Conservation (phyloP, 768 basidiomycete genomes). For the Pulveroboletus sp. region DNA sequence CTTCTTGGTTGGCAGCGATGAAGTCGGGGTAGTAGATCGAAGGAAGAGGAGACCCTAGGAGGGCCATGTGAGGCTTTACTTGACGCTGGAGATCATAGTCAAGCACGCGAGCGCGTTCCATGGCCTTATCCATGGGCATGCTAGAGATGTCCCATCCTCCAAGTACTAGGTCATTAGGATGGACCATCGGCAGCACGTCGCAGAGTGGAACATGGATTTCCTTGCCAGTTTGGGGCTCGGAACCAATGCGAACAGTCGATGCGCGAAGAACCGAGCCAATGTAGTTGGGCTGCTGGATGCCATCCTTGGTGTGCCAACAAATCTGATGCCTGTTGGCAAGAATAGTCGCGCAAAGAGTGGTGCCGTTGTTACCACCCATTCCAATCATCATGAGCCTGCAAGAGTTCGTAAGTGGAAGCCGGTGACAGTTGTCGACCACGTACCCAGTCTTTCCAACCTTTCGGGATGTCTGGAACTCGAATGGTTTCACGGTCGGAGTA, state of each 20-base stretch:
- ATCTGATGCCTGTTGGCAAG: constrained; percentile 96
- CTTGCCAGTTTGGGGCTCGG: constrained; percentile 74
- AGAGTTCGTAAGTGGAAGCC: background rate
- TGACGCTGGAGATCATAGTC: constrained; percentile 98
- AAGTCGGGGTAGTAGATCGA: constrained; percentile 98
- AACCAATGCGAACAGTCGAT: constrained; percentile 90
- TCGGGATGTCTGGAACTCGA: constrained; percentile 88
- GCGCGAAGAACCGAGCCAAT: constrained; percentile 96
- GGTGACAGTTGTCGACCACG: constrained; percentile 29
- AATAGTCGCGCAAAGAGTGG: constrained; percentile 90
- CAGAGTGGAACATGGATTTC: constrained; percentile 92
- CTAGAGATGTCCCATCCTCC: constrained; percentile 99
- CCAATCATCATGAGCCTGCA: constrained; percentile 94
- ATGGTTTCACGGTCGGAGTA: constrained; percentile 75
- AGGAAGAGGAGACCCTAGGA: constrained; percentile 80
- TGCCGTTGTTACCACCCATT: constrained; percentile 95
- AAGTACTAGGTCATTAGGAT: constrained; percentile 96
- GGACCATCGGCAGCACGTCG: constrained; percentile 94
- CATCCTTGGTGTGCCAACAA: constrained; percentile 90
- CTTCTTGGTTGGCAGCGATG: constrained; percentile 96
- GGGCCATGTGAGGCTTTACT: constrained; percentile 81
- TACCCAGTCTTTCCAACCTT: constrained; percentile 91
- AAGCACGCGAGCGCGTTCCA: constrained; percentile 90
- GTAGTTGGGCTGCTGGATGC: constrained; percentile 94
- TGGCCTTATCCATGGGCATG: constrained; percentile 81